phyloP scores from a whole-genome alignment of 2,329 filamentous ascomycete genomes.

The Diplodia scrobiculata region DNA sequence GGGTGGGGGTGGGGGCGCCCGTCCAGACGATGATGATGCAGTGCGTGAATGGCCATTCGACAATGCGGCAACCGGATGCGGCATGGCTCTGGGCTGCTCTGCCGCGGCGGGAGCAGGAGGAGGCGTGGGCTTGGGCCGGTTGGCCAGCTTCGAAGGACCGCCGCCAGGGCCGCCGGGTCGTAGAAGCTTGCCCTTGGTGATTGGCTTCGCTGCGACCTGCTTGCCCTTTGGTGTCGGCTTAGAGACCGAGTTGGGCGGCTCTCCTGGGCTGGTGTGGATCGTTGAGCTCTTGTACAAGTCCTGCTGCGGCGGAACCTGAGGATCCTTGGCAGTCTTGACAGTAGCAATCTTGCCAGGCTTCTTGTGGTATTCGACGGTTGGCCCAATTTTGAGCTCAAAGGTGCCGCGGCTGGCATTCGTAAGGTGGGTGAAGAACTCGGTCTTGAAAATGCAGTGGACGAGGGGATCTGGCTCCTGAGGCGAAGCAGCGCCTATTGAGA shows the following conservation, averaged over 20 bases:
- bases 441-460: slow-evolving; percentile 91
- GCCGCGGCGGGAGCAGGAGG: slow-evolving; percentile 36
- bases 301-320: slow-evolving; percentile 62
- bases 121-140: slow-evolving; percentile 44
- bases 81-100: slow-evolving; percentile 51
- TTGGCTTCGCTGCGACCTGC: slow-evolving; percentile 81
- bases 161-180: slow-evolving; percentile 85
- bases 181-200: slow-evolving; percentile 90
- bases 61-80: slow-evolving; percentile 59
- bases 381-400: slow-evolving; percentile 74
- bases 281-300: slow-evolving; percentile 94
- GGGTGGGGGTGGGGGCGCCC: slow-evolving; percentile 60
- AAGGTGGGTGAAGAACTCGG: slow-evolving; percentile 93
- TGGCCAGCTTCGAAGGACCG: slow-evolving; percentile 70
- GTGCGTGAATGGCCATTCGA: slow-evolving; percentile 51
- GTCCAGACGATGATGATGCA: slow-evolving; percentile 47
- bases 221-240: slow-evolving; percentile 84
- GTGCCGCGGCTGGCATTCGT: slow-evolving; percentile 75
- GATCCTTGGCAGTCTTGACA: slow-evolving; percentile 89
- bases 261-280: slow-evolving; percentile 82
- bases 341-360: slow-evolving; percentile 89
- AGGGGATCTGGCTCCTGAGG: slow-evolving; percentile 92
- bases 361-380: slow-evolving; percentile 88
- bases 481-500: slow-evolving; percentile 86
- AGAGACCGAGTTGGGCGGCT: slow-evolving; percentile 79